A percentile compares a stretch with the other conserved stretches of the same genome.
Evolutionary conservation across 768 basidiomycete species (phyloP).

Genomic region (Tricholoma terreum): DNA sequence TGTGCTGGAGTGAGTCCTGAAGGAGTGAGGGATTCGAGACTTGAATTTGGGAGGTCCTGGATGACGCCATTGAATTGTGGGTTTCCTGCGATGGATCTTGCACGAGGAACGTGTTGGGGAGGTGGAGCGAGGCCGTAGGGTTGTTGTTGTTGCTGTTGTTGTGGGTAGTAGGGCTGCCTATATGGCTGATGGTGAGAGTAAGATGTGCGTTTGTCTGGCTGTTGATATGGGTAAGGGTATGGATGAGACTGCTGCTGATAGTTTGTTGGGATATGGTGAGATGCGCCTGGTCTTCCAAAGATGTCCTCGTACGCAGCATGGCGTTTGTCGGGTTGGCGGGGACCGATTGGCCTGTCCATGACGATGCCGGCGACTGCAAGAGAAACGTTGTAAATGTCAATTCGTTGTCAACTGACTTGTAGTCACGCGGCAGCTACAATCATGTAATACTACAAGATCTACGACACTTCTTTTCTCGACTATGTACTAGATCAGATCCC

Average conservation of each 20-base stretch:
- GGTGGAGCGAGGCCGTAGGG: slow-evolving; percentile 14
- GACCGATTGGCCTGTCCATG: slow-evolving; percentile 56
- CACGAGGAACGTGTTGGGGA: slow-evolving; percentile 35
- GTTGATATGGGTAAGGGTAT: slow-evolving; percentile 36
- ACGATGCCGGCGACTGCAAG: not conserved
- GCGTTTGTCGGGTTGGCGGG: slow-evolving; percentile 67
- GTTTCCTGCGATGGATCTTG: slow-evolving; percentile 34
- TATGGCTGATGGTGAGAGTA: slow-evolving; percentile 37
- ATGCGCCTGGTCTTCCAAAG: slow-evolving; percentile 71
- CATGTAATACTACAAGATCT: too few relatives aligned
- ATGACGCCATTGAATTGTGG: too few relatives aligned
- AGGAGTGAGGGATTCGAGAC: slow-evolving; percentile 40
- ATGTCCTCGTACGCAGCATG: slow-evolving; percentile 83
- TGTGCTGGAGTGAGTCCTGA: slow-evolving; percentile 72
- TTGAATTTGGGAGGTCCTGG: slow-evolving; percentile 30
- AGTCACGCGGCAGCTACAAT: too few relatives aligned
- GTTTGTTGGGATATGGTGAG: slow-evolving; percentile 44
- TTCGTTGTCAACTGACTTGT: too few relatives aligned
- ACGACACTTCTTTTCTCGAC: too few relatives aligned
- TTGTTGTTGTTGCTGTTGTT: slow-evolving; percentile 21
- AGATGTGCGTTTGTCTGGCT: slow-evolving; percentile 48
- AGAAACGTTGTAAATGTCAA: slow-evolving; percentile 10
- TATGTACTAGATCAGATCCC: too few relatives aligned
- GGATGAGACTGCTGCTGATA: slow-evolving; percentile 25
- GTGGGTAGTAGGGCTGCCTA: slow-evolving; percentile 41